Conservation (phyloP, 164 flowering plant genomes). For the Tetracentron sinense region DNA sequence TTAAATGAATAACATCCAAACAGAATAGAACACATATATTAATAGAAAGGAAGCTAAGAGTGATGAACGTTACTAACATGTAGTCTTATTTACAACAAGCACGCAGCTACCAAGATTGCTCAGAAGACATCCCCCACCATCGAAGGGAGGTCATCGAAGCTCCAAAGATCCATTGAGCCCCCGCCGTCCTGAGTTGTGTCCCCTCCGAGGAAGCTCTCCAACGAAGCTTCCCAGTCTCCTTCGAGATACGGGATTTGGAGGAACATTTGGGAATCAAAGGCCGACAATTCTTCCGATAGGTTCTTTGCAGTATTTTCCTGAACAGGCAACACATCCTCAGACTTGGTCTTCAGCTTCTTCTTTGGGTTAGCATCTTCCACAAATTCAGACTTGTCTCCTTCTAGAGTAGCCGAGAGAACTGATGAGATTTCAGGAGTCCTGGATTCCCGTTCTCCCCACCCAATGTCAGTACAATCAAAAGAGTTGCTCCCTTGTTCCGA, state of each 20-base stretch:
- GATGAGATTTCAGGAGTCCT: slow-evolving; percentile 57
- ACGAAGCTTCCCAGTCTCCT: slow-evolving; percentile 59
- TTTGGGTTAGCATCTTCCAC: slow-evolving; percentile 19
- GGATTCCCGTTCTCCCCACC: slow-evolving; percentile 45
- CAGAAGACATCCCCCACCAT: slow-evolving; percentile 47
- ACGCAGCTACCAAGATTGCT: slow-evolving; percentile 20
- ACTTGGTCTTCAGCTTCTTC: slow-evolving; percentile 20
- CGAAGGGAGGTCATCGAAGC: slow-evolving; percentile 66
- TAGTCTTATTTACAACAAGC: slow-evolving; percentile 51
- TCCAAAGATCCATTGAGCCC: slow-evolving; percentile 67
- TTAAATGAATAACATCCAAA: too few species aligned
- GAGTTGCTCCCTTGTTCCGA: too few species aligned
- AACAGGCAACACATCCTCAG: slow-evolving; percentile 24
- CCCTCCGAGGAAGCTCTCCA: slow-evolving; percentile 57
- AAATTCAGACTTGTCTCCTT: slow-evolving; percentile 32
- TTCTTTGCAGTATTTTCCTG: too few species aligned
- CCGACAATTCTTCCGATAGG: slow-evolving; percentile 66
- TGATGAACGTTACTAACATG: slow-evolving; percentile 39
- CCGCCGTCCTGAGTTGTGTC: slow-evolving; percentile 57
- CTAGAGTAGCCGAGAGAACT: slow-evolving; percentile 31
- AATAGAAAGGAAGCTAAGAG: slow-evolving; percentile 4
- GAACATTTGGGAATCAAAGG: slow-evolving; percentile 69
- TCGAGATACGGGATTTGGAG: slow-evolving; percentile 64
- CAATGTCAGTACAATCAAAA: slow-evolving; percentile 52
- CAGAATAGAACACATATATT: too few species aligned